phyloP scores from a whole-genome alignment of 352 stramenopile species.

The Elongisporangium prolatum region DNA sequence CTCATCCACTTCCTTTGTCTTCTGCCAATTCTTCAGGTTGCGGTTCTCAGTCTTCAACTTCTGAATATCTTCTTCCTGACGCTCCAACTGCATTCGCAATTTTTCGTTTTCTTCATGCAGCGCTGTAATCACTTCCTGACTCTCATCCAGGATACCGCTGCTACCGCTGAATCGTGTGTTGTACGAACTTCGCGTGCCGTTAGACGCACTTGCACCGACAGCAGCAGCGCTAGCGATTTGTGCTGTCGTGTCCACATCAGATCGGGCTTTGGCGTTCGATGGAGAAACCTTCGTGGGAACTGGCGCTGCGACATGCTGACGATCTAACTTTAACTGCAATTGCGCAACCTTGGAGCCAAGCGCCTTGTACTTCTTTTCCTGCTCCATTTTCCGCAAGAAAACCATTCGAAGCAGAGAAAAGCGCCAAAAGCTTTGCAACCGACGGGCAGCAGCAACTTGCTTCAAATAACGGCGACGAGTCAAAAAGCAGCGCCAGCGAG shows the following conservation, averaged over 20 bases:
- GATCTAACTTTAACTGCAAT: slow-evolving; percentile 63
- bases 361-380: slow-evolving; percentile 73
- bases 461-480: slow-evolving; percentile 51
- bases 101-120: slow-evolving; percentile 82
- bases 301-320: slow-evolving; percentile 34
- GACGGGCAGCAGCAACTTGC: slow-evolving; percentile 33
- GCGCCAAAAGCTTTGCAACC: slow-evolving; percentile 75
- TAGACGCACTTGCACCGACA: slow-evolving; percentile 11
- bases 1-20: slow-evolving; percentile 84
- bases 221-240: neutral
- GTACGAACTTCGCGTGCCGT: slow-evolving; percentile 30
- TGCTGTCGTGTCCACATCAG: slow-evolving; percentile 3
- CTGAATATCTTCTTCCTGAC: slow-evolving; percentile 72
- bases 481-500: slow-evolving; percentile 54
- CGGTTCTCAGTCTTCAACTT: slow-evolving; percentile 74
- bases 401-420: slow-evolving; percentile 71
- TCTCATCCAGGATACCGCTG: slow-evolving; percentile 80
- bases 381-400: slow-evolving; percentile 78
- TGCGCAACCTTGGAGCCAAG: slow-evolving; percentile 69
- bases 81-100: slow-evolving; percentile 65
- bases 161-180: slow-evolving; percentile 43
- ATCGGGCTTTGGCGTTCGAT: slow-evolving; percentile 24
- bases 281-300: slow-evolving; percentile 36
- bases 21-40: slow-evolving; percentile 78
- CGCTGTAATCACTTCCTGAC: slow-evolving; percentile 82